Base-by-base conservation (phyloP, 75 land plant genomes). In the Picea sitchensis region DNA sequence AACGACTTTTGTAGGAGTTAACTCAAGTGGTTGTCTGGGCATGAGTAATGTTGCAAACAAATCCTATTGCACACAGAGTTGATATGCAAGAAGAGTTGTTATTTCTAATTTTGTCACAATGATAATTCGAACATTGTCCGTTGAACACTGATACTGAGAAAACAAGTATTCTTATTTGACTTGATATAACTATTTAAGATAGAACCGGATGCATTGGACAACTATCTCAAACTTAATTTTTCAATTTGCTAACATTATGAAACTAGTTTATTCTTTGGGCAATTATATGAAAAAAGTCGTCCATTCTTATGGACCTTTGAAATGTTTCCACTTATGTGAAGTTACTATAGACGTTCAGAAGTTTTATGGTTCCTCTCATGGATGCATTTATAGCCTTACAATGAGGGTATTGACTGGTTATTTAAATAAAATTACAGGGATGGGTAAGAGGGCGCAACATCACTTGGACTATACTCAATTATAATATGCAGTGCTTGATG, bases 401-500 rank as follows among this genome's bases (percentile, higher is more conserved):
- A 69, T 89, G 91, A 93, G 89, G 73, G 68, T 87, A 58, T 54
- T 91, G 63, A 91, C 90, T 54, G 78, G 85, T 75, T 84, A 89
- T 63, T 86, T 93, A 84, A 88, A 91, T 77, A 93, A 93, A 84
- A 84, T 87, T 59, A 84, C 88, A 61, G 78, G 91, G 8, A 91
- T 91, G 79, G 87, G 90, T 81, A 81, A 93, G 59, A 91, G 93
- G 95, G 91, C 91, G 83, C 84, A 86, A 77, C 82, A 93, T 26
- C 95, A 93, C 71, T 81, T 93, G 59, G 85, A 54, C 79, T 73
- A 20, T 58, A 82, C 77, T 76, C 90, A 94, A 92, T 80, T 90
- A 36, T 89, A 90, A 56, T 92, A 94, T 87, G 96, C 95, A 62
- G 96, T 95, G 41, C 91, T 94, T 57, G 96, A 92, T 83, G 94